Conservation (phyloP, 2,329 filamentous ascomycete genomes). For the Ophiosphaerella korrae region DNA sequence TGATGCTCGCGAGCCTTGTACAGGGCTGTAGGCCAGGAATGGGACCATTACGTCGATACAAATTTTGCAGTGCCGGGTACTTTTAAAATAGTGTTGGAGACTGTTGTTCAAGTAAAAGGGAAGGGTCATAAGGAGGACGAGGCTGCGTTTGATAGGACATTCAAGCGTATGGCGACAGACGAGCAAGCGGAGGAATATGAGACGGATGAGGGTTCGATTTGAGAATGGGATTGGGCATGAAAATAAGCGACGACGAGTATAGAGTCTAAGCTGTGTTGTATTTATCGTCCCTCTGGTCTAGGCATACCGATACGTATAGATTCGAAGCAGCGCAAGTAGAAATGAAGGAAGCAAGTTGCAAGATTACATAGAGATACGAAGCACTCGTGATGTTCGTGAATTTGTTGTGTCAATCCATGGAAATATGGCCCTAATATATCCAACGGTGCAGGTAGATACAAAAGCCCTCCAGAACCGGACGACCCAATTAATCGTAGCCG, state of each 20-base stretch:
- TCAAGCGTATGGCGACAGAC: background rate
- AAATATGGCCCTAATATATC: too few relatives aligned
- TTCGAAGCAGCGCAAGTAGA: too few relatives aligned
- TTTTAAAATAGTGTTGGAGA: constrained; percentile 17
- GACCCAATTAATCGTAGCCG: too few relatives aligned
- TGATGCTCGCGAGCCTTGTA: constrained; percentile 4
- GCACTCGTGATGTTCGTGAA: too few relatives aligned
- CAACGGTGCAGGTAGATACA: too few relatives aligned
- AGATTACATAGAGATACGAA: too few relatives aligned
- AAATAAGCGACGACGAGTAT: constrained; percentile 2
- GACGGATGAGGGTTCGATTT: background rate
- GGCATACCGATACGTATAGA: too few relatives aligned
- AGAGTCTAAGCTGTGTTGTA: background rate
- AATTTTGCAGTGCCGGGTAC: constrained; percentile 11
- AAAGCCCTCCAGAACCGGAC: too few relatives aligned
- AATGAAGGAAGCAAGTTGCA: too few relatives aligned
- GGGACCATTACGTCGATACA: constrained; percentile 20
- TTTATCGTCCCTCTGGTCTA: too few relatives aligned
- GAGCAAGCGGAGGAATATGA: background rate
- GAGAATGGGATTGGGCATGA: constrained; percentile 3
- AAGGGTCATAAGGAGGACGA: background rate
- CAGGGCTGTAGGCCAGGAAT: constrained; percentile 14
- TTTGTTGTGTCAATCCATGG: too few relatives aligned
- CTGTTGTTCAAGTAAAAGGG: background rate
- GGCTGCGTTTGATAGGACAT: background rate